Base-by-base conservation (phyloP, 148 eudicot genomes). In the Rhododendron williamsianum region DNA sequence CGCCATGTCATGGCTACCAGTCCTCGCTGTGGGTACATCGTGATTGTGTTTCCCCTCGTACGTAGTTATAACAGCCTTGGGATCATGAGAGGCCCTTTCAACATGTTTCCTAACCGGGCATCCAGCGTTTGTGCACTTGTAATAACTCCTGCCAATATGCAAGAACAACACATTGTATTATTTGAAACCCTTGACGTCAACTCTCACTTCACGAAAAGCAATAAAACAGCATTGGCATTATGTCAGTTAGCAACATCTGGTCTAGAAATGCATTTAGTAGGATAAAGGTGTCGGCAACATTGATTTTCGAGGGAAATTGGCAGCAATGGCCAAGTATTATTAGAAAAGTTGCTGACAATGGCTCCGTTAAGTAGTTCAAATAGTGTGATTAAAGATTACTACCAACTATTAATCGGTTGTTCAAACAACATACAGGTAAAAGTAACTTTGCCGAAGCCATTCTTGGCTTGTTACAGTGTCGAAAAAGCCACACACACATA, bases 71-170 rank as follows among this genome's bases (percentile, higher is more conserved):
- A 88, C 89, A 36, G 85, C 87, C 58, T 72, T 88, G 58, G 85
- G 83, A 78, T 88, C 89, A 54, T 88, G 89, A 19, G 87, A 88
- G 54, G 87, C 85, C 76, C 89, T 82, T 65, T 88, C 89, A 76
- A 88, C 89, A n/a, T 85, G 89, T 43, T 88, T 88, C 80, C 85
- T 88, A 9, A 86, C 89, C 0, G 73, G 83, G 73, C 89, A 88
- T 30, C 89, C 87, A 69, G 73, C 83, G 36, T 80, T 76, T 21
- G 89, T 81, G 65, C 89, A 88, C 82, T 83, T 86, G 83, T 88
- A 88, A 76, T 88, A 88, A 71, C 89, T 85, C 87, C 89, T 88
- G 82, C 25, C 9, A 36, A 51, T 35, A 77, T 16, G 36, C 4
- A 3, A 41, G 15, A 80, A 12, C 16, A 33, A 16, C 33, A 13